These are phyloP conservation scores for Sphaerosporella brunnea DNA, from an alignment of 495 filamentous ascomycete species.

Conservation along the genomic window DNA sequence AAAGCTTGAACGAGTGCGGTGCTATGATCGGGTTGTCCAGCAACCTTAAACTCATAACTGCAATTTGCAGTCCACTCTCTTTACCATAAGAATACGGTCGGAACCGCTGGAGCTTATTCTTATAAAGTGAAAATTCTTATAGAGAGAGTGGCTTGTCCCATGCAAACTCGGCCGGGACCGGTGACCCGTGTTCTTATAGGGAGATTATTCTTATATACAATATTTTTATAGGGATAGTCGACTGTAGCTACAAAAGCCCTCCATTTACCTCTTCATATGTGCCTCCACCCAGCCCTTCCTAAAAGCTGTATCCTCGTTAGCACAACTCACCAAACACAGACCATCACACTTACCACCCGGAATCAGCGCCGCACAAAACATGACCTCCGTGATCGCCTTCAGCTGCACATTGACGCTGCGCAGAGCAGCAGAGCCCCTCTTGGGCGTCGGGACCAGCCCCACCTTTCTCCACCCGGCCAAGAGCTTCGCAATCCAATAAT, in stretches of 20 bases:
- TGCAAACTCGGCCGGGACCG: too few relatives aligned
- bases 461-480: conserved; percentile 37
- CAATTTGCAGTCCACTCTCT: too few relatives aligned
- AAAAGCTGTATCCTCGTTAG: background rate
- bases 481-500: conserved; percentile 31
- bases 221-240: too few relatives aligned
- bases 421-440: conserved; percentile 23
- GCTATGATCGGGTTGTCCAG: too few relatives aligned
- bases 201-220: too few relatives aligned
- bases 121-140: too few relatives aligned
- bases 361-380: conserved; percentile 47
- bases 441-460: background rate
- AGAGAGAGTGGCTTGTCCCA: too few relatives aligned
- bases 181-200: too few relatives aligned
- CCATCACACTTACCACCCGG: conserved; percentile 37
- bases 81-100: too few relatives aligned
- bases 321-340: background rate
- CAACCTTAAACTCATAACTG: too few relatives aligned
- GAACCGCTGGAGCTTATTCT: too few relatives aligned
- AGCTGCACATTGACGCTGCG: conserved; percentile 34
- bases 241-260: background rate
- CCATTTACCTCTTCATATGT: background rate
- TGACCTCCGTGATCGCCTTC: conserved; percentile 42
- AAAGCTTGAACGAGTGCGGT: too few relatives aligned
- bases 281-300: background rate